Conservation (phyloP, 306 rosid species). For the Trichosanthes cucumerina region DNA sequence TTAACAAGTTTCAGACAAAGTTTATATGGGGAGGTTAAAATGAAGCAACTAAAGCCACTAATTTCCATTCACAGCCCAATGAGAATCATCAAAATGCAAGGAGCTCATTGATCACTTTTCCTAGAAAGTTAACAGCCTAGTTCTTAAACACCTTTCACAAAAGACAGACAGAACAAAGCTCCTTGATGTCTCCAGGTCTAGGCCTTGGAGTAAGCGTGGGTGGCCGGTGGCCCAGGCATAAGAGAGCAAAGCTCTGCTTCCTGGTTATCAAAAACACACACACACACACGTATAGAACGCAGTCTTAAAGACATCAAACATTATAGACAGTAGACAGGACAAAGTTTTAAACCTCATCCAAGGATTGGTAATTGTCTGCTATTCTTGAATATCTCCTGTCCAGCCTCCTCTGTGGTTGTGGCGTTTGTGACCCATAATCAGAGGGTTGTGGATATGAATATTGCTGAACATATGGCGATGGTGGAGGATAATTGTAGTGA, state of each 20-base stretch:
- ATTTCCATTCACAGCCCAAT: neutral
- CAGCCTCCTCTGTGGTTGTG: slow-evolving; percentile 32
- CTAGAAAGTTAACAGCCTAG: neutral
- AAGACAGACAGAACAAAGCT: neutral
- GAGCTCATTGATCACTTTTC: neutral
- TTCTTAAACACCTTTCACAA: neutral
- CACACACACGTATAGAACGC: too few relatives aligned
- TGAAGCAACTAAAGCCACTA: neutral
- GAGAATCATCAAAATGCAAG: neutral
- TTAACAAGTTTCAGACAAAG: neutral
- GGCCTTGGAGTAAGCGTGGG: too few relatives aligned
- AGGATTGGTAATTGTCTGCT: slow-evolving; percentile 64
- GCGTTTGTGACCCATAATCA: slow-evolving; percentile 19
- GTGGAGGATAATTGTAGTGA: slow-evolving; percentile 26
- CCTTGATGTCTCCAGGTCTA: too few relatives aligned
- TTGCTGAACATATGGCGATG: slow-evolving; percentile 31
- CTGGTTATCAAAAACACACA: too few relatives aligned
- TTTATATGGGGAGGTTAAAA: neutral
- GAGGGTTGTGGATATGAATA: slow-evolving; percentile 23
- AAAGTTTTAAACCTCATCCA: slow-evolving; percentile 57
- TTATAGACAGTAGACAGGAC: neutral
- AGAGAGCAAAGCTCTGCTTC: too few relatives aligned
- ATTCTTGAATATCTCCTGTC: slow-evolving; percentile 64
- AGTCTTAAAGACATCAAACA: neutral
- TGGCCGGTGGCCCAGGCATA: too few relatives aligned